These are phyloP conservation scores for Erysimum cheiranthoides DNA, from an alignment of 345 rosid species.

Conservation along the genomic window DNA sequence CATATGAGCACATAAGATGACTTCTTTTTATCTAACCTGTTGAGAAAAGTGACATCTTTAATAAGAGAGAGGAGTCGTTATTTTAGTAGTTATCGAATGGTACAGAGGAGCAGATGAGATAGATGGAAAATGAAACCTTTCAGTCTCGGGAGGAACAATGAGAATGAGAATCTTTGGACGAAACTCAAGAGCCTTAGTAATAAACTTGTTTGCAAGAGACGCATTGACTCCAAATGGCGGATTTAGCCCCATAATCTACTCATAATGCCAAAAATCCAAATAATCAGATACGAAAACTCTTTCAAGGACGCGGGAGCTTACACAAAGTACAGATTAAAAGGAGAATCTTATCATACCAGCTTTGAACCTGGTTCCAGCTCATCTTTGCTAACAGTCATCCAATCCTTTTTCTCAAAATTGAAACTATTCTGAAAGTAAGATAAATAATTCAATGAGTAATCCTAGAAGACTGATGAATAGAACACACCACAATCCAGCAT, in stretches of 20 bases:
- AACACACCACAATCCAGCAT: neutral
- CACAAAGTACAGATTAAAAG: slow-evolving; percentile 25
- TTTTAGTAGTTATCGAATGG: slow-evolving; percentile 10
- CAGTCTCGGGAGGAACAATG: slow-evolving; percentile 87
- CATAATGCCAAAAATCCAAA: slow-evolving; percentile 25
- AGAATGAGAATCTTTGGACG: slow-evolving; percentile 88
- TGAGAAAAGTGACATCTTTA: slow-evolving; percentile 10
- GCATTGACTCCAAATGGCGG: slow-evolving; percentile 95
- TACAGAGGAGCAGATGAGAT: slow-evolving; percentile 29
- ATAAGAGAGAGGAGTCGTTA: slow-evolving; percentile 6
- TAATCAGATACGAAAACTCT: slow-evolving; percentile 24
- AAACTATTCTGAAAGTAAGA: slow-evolving; percentile 62
- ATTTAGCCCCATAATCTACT: slow-evolving; percentile 91
- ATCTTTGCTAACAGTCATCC: slow-evolving; percentile 68
- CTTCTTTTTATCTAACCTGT: slow-evolving; percentile 79
- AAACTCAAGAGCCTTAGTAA: slow-evolving; percentile 83
- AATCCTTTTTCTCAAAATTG: slow-evolving; percentile 80
- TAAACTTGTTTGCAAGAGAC: slow-evolving; percentile 76
- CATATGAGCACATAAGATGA: slow-evolving; percentile 72
- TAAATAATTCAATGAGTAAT: slow-evolving; percentile 27
- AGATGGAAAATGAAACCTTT: slow-evolving; percentile 57
- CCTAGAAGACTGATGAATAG: slow-evolving; percentile 9
- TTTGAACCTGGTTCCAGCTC: slow-evolving; percentile 78
- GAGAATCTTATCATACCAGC: slow-evolving; percentile 60
- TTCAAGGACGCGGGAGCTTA: neutral